Evolutionary conservation across 192 early-diverging fungal genomes (phyloP).

Genomic region (Coemansia sp.): DNA sequence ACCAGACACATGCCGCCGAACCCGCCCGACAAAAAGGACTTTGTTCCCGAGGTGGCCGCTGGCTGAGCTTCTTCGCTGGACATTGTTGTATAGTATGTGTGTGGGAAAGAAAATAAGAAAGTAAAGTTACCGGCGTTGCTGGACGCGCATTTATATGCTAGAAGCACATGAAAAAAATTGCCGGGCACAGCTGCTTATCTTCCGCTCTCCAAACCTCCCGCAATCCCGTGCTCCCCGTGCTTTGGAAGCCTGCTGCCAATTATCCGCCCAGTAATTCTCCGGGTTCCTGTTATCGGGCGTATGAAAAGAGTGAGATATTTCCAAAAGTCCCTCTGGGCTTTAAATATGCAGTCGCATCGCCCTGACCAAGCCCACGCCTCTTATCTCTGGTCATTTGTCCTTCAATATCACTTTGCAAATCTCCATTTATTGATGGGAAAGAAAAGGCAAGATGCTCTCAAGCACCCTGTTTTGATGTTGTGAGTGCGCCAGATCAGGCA

Average conservation of each 20-base stretch:
- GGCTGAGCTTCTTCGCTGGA: constrained; percentile 11
- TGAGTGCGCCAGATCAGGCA: constrained; percentile 11
- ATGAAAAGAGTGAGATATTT: no score
- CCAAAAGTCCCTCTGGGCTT: no score
- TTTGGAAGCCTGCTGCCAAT: constrained; percentile 2
- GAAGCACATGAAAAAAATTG: constrained; percentile 8
- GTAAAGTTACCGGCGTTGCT: constrained; percentile 4
- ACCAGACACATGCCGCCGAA: constrained; percentile 86
- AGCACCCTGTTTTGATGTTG: no score
- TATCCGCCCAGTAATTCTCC: no score
- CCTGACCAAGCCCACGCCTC: background rate
- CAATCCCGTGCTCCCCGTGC: background rate
- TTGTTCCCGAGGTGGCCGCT: constrained; percentile 49
- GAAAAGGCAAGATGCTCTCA: no score
- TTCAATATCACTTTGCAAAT: no score
- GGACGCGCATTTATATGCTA: constrained; percentile 3
- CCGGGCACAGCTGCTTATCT: constrained; percentile 9
- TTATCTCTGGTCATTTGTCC: background rate
- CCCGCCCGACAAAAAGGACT: constrained; percentile 92
- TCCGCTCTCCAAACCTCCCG: constrained; percentile 5
- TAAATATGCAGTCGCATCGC: no score
- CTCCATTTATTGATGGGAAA: no score
- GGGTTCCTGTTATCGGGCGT: no score
- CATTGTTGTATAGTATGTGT: constrained; percentile 18
- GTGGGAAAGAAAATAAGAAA: background rate